A percentile compares a stretch with the other conserved stretches of the same genome.
These are phyloP conservation scores for Pseudodiploospora longispora DNA, from an alignment of 2,329 filamentous ascomycete species.

Conservation along the genomic window DNA sequence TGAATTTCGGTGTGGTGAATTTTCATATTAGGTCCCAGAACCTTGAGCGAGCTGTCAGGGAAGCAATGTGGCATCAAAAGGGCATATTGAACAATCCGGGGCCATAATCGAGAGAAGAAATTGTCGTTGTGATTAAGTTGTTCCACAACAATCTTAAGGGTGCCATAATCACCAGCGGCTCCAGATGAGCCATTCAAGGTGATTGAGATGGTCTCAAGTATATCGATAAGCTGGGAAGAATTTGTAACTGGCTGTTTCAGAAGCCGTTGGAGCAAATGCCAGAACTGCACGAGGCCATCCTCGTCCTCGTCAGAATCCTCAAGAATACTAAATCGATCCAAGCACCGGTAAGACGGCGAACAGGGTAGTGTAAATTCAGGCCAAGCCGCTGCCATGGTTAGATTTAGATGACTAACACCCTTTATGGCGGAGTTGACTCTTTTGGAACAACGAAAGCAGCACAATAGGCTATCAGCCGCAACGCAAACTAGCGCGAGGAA, in stretches of 20 bases:
- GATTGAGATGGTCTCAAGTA: constrained; percentile 21
- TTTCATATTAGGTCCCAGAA: constrained; percentile 10
- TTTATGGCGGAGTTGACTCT: too few relatives aligned
- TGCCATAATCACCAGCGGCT: constrained; percentile 14
- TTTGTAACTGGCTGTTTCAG: constrained; percentile 9
- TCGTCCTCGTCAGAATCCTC: constrained; percentile 14
- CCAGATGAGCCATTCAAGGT: constrained; percentile 11
- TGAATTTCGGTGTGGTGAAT: constrained; percentile 16
- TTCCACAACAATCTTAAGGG: constrained; percentile 11
- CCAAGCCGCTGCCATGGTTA: neutral
- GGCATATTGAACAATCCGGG: constrained; percentile 15
- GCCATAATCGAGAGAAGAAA: constrained; percentile 15
- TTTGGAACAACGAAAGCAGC: too few relatives aligned
- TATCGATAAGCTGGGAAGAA: constrained; percentile 14
- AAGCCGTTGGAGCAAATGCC: constrained; percentile 18
- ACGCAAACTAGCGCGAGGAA: too few relatives aligned
- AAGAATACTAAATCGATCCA: constrained; percentile 24
- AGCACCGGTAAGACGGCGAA: constrained; percentile 9
- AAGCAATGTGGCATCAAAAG: constrained; percentile 15
- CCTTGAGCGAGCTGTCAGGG: constrained; percentile 8
- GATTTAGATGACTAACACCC: too few relatives aligned
- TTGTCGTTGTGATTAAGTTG: neutral
- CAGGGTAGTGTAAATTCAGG: constrained; percentile 7
- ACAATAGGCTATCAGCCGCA: too few relatives aligned
- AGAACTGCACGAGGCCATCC: constrained; percentile 16